Base-by-base conservation (phyloP, 371 early-diverging fungal species). In the Mortierella sp. region DNA sequence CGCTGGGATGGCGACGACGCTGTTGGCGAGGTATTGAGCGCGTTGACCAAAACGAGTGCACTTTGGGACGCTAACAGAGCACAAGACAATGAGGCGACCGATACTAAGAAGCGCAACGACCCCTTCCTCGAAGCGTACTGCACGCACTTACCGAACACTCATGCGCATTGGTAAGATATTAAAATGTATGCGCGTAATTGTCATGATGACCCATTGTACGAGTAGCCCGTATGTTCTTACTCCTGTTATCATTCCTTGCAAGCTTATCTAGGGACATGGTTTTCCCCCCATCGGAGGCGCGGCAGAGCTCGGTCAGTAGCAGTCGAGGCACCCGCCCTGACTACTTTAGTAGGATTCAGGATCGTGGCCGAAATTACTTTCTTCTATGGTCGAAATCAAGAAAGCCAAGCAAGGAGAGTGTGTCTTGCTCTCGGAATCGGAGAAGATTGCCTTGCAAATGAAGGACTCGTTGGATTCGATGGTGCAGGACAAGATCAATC, bases 331-430 rank as follows among this genome's bases (percentile, higher is more conserved):
- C 74, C 74, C 58, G 74, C 16, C 74, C 74, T 28, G 74, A 74
- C 13, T 60, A 60, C 60, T 74, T 60, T 74, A 60, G 60, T 5
- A 47, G 19, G 44, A 31, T 74, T 34, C 42, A 44, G 63, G 58
- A 60, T 47, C 74, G 48, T 60, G 74, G 42, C 24, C 58, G 63
- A 45, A 42, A 2, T n/a, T 74, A 57, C 26, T 74, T 50, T 47
- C 74, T n/a, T 38, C 47, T 74, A 21, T 60, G 74, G 74, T 63
- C 47, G 74, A 74, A 60, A 74, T 74, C 58, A 74, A 74, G 47
- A 74, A 74, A 44, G 6, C n/a, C 47, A 42, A 54, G 54, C 21
- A 54, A 54, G 55, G 73, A 52, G 73, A 54, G 28, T 14, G 13
- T 31, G 44, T 44, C 54, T 38, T 73, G 16, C 54, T 73, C 1